Evolutionary conservation across 2,329 filamentous ascomycete species (phyloP), one percentile per base, ranked within the genome.

Genomic region (Colletotrichum sidae): DNA sequence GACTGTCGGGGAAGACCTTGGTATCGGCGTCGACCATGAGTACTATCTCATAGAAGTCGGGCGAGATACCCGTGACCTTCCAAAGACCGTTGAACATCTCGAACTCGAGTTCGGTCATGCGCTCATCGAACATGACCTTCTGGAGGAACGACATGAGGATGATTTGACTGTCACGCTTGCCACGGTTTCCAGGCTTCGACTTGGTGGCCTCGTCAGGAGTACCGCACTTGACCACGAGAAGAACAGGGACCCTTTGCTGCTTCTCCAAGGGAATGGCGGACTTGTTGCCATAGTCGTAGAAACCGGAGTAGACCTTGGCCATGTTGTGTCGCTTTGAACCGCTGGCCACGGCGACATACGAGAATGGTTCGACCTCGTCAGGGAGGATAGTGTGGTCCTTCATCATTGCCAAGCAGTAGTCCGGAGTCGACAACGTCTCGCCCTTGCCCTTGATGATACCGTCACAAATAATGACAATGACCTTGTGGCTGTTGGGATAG

Each of bases 81-180:
- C 95, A 99, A 69, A 99, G 86, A 58, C 96, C 96, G 76, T 98
- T 99, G 84, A 99, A 99, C 92, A 99, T 98, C 76, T 99, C 96
- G 75, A 94, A 99, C 78, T 99, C 96, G 56, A 99, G 90, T 78
- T 99, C 95, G 15, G 96, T 99, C 96, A 99, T 99, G 68, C 96
- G 92, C 81, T 99, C 96, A 77, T 99, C 96, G 73, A 99, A 99
- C 96, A 99, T 99, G 75, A 99, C 96, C 83, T 99, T 99, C 77
- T 99, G 96, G 71, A 99, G 83, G 86, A 99, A 99, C 6, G 94
- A 97, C 96, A 99, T 99, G 70, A 99, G 86, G 72, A 99, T 96
- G 74, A 99, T 97, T 79, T 99, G 96, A 83, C 93, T 97, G 85
- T 99, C 96, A 76, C 96, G 93, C 85, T 99, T 99, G 79, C 96